A percentile compares a stretch with the other conserved stretches of the same genome.
phyloP scores from a whole-genome alignment of 1,284 basidiomycete species.

The Tilletiaria anomala region DNA sequence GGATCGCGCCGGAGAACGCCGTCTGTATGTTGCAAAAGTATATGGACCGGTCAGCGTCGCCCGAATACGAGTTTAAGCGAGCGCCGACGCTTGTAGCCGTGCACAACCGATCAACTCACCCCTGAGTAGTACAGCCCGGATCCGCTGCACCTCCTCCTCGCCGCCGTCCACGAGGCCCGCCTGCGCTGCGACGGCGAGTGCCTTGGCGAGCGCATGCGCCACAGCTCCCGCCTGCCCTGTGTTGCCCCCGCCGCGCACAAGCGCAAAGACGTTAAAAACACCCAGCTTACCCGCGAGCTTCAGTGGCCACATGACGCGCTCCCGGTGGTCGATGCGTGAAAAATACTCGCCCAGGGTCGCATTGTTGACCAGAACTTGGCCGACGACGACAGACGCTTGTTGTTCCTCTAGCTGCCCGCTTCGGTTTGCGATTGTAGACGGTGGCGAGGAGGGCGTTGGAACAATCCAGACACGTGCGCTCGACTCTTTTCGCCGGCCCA shows the following conservation, averaged over 20 bases:
- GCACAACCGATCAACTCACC: slow-evolving; percentile 44
- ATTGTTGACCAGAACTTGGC: slow-evolving; percentile 68
- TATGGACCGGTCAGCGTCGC: slow-evolving; percentile 5
- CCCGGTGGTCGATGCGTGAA: slow-evolving; percentile 58
- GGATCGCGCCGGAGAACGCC: slow-evolving; percentile 79
- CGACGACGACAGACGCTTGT: slow-evolving; percentile 16
- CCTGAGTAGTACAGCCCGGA: slow-evolving; percentile 55
- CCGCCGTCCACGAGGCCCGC: slow-evolving; percentile 15
- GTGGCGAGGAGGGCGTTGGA: no score
- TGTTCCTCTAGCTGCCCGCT: slow-evolving; percentile 37
- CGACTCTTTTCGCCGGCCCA: slow-evolving; percentile 29
- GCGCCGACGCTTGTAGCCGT: no score
- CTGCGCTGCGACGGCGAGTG: slow-evolving; percentile 43
- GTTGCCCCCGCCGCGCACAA: slow-evolving; percentile 74
- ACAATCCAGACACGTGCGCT: slow-evolving; percentile 71
- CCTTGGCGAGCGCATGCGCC: slow-evolving; percentile 68
- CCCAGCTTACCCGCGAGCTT: slow-evolving; percentile 72
- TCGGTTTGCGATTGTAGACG: no score
- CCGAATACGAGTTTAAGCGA: no score
- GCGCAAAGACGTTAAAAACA: slow-evolving; percentile 78
- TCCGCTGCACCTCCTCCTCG: slow-evolving; percentile 18
- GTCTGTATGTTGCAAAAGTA: slow-evolving; percentile 46
- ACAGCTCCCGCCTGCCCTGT: slow-evolving; percentile 84
- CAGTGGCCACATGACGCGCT: slow-evolving; percentile 65
- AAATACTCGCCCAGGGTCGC: slow-evolving; percentile 66